These are phyloP conservation scores for Asclepias syriaca DNA, from an alignment of 257 asterid species.

Conservation along the genomic window DNA sequence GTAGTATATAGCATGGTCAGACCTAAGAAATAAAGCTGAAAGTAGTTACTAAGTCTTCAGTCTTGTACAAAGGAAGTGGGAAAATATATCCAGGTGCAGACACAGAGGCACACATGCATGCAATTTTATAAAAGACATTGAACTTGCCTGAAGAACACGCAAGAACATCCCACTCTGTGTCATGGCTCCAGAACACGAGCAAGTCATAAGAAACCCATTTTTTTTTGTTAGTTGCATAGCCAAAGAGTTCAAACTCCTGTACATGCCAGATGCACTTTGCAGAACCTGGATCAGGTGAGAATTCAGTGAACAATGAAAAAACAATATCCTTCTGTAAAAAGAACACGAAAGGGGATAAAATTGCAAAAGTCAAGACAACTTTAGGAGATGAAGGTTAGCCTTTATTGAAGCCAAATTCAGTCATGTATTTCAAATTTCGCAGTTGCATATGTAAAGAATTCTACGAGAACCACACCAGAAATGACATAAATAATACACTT, in stretches of 20 bases:
- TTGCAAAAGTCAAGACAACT: not conserved
- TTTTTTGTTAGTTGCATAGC: constrained; percentile 81
- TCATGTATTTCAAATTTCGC: not conserved
- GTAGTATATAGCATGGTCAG: not conserved
- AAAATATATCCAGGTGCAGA: not conserved
- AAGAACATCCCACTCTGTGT: constrained; percentile 91
- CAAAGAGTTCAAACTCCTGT: constrained; percentile 77
- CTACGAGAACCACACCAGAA: not conserved
- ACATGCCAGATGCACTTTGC: constrained; percentile 92
- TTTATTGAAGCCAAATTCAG: not conserved
- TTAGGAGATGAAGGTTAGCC: not conserved
- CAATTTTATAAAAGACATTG: not conserved
- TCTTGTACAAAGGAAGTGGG: not conserved
- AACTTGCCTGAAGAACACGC: constrained; percentile 71
- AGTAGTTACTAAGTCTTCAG: not conserved
- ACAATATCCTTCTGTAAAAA: not conserved
- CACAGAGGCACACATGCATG: not conserved
- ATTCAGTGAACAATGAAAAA: constrained; percentile 8
- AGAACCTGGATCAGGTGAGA: constrained; percentile 49
- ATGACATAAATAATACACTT: not conserved
- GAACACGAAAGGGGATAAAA: not conserved
- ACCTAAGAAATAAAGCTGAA: not conserved
- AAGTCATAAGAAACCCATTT: constrained; percentile 90
- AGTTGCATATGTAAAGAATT: not conserved
- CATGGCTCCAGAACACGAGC: constrained; percentile 99